Conservation (phyloP, 345 rosid genomes). For the Aurinia saxatilis region DNA sequence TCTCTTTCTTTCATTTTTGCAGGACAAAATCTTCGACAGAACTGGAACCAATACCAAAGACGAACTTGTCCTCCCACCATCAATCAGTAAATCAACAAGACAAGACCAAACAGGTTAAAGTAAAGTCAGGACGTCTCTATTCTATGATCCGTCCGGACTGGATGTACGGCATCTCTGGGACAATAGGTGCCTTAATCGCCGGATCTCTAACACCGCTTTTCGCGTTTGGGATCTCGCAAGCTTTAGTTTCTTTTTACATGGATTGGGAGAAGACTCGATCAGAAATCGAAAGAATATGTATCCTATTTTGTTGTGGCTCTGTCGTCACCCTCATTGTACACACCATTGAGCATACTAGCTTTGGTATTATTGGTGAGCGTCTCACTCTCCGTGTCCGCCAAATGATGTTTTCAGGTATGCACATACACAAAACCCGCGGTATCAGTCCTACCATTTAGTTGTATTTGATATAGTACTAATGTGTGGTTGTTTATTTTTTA, state of each 20-base stretch:
- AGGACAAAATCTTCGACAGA: background rate
- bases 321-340: conserved; percentile 53
- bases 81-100: conserved; percentile 48
- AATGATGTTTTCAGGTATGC: conserved; percentile 68
- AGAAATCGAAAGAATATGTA: conserved; percentile 71
- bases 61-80: conserved; percentile 48
- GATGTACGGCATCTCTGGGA: conserved; percentile 68
- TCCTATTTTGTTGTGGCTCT: conserved; percentile 62
- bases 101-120: conserved; percentile 26
- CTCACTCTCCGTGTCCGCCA: conserved; percentile 88
- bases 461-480: background rate
- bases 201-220: conserved; percentile 94
- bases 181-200: conserved; percentile 47
- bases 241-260: conserved; percentile 86
- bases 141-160: conserved; percentile 86
- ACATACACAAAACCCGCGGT: background rate
- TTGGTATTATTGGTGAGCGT: conserved; percentile 91
- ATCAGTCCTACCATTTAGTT: background rate
- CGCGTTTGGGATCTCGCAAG: conserved; percentile 90
- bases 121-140: conserved; percentile 56
- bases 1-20: background rate
- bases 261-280: conserved; percentile 79
- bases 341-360: conserved; percentile 57
- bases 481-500: background rate
- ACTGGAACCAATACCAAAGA: conserved; percentile 40